These are phyloP conservation scores for Closterium sp. DNA, from an alignment of 139 green algal species.

Conservation along the genomic window DNA sequence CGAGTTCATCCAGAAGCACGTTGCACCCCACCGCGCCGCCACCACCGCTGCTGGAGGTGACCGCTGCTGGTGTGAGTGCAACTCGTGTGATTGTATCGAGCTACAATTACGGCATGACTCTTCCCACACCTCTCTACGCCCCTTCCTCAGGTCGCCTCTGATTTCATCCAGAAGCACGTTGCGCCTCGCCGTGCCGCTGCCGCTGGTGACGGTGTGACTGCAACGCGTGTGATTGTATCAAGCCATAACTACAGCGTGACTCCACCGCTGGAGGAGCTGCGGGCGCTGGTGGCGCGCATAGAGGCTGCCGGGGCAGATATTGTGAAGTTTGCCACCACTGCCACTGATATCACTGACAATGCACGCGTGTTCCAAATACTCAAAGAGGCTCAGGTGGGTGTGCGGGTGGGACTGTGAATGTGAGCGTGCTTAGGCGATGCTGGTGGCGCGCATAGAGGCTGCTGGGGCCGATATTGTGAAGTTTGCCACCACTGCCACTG, in stretches of 20 bases:
- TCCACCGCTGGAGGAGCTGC: constrained; percentile 66
- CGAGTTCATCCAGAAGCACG: background rate
- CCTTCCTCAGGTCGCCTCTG: constrained; percentile 64
- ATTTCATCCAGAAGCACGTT: background rate
- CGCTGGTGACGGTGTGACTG: background rate
- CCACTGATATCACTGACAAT: constrained; percentile 77
- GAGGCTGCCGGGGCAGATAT: constrained; percentile 75
- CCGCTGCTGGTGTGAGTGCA: constrained; percentile 47
- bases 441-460: background rate
- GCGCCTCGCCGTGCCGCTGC: background rate
- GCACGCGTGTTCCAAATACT: constrained; percentile 66
- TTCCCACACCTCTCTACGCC: background rate
- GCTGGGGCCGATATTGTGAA: constrained; percentile 87
- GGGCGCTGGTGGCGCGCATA: constrained; percentile 63
- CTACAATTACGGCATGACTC: constrained; percentile 80
- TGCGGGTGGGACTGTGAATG: constrained; percentile 83
- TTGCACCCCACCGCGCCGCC: background rate
- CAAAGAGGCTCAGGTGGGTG: constrained; percentile 21
- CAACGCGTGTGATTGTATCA: constrained; percentile 87
- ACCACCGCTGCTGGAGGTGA: background rate
- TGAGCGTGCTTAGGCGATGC: constrained; percentile 65
- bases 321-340: constrained; percentile 90
- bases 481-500: constrained; percentile 82
- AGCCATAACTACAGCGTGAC: constrained; percentile 87
- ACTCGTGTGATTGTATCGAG: constrained; percentile 90